These are phyloP conservation scores for Neofusicoccum sp. DNA, from an alignment of 2,329 filamentous ascomycete genomes.

Conservation along the genomic window DNA sequence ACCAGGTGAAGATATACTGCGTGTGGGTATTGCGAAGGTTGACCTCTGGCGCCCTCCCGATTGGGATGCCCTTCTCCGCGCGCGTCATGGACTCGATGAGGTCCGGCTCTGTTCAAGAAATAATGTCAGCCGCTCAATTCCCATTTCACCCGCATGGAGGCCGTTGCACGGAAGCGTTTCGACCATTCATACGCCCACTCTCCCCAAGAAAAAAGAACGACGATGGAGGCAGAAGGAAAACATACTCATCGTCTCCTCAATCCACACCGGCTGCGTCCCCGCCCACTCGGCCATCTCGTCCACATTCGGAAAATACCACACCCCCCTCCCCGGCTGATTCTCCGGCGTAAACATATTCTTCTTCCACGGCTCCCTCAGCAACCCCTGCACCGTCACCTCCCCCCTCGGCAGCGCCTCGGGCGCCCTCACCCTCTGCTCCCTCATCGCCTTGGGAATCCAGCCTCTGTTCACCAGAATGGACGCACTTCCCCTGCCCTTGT, in stretches of 20 bases:
- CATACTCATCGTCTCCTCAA: constrained; percentile 91
- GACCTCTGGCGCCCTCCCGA: constrained; percentile 83
- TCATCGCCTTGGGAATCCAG: constrained; percentile 81
- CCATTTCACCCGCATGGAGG: too few species aligned
- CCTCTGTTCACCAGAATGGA: constrained; percentile 81
- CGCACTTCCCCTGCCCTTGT: constrained; percentile 24
- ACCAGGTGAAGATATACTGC: constrained; percentile 99
- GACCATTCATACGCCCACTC: neutral
- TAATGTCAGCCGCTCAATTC: constrained; percentile 19
- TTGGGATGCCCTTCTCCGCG: constrained; percentile 78
- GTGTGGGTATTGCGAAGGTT: constrained; percentile 94
- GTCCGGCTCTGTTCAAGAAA: constrained; percentile 64
- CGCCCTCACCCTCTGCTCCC: constrained; percentile 58
- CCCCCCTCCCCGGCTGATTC: constrained; percentile 76
- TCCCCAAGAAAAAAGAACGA: neutral
- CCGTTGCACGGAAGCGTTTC: too few species aligned
- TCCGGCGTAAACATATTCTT: constrained; percentile 97
- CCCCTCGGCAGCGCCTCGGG: constrained; percentile 65
- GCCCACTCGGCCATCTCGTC: constrained; percentile 81
- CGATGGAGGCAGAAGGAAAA: constrained; percentile 12
- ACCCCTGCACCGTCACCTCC: constrained; percentile 75
- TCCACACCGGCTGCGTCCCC: constrained; percentile 85
- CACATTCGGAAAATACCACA: constrained; percentile 96
- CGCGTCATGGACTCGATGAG: constrained; percentile 73
- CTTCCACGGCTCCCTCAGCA: constrained; percentile 88